Percentiles rank a stretch among this genome's conserved stretches.
Conservation (phyloP, 257 asterid genomes). For the Nicotiana tabacum region DNA sequence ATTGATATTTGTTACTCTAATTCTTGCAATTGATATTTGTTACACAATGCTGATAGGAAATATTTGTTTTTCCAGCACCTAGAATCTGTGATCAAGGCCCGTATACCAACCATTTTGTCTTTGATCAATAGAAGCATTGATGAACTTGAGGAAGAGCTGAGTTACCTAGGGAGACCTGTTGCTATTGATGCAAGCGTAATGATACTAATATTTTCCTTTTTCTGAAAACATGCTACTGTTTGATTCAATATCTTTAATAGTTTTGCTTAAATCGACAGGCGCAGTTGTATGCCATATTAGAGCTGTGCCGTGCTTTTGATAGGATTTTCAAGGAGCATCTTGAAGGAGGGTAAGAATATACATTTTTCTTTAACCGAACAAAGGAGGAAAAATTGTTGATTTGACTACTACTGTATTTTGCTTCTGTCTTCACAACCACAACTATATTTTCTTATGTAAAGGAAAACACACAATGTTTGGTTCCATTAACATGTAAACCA, state of each 20-base stretch:
- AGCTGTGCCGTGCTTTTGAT: conserved; percentile 46
- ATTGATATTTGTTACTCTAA: neutral
- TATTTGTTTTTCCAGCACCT: conserved; percentile 26
- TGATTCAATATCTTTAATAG: neutral
- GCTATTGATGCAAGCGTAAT: conserved; percentile 39
- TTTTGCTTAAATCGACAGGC: conserved; percentile 24
- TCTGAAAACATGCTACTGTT: neutral
- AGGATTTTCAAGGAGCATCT: conserved; percentile 44
- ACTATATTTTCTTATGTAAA: neutral
- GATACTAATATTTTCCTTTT: neutral
- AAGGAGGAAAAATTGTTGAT: neutral
- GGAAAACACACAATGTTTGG: neutral
- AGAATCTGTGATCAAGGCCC: conserved; percentile 36
- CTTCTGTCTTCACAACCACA: conserved; percentile 5
- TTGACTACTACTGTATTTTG: neutral
- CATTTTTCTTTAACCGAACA: neutral
- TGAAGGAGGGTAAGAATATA: conserved; percentile 40
- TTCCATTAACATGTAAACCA: neutral
- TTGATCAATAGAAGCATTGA: conserved; percentile 31
- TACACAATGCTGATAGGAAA: neutral
- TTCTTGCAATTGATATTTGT: neutral
- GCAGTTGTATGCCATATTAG: conserved; percentile 34
- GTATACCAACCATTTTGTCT: conserved; percentile 33
- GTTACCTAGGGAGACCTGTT: conserved; percentile 34
- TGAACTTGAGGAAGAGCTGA: conserved; percentile 37